These are phyloP conservation scores for Rhododendron ovatum DNA, from an alignment of 148 eudicot genomes.

Conservation along the genomic window DNA sequence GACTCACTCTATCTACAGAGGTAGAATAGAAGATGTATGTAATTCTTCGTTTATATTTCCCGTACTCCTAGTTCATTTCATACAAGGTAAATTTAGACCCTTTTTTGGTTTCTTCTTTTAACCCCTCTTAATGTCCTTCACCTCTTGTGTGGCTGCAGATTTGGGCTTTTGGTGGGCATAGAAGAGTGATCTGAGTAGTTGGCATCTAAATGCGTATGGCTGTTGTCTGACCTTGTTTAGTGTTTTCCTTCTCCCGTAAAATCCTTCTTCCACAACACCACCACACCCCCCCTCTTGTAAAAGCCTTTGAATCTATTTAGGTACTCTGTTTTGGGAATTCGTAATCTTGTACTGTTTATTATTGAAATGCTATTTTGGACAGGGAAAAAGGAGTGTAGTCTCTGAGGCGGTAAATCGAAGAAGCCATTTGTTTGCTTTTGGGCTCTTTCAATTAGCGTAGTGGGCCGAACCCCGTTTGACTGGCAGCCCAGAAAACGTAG, in stretches of 20 bases:
- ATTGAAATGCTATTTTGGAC: background rate
- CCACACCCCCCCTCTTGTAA: background rate
- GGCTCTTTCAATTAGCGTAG: too few relatives aligned
- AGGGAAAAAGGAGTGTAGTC: background rate
- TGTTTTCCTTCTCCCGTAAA: background rate
- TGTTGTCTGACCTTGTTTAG: background rate
- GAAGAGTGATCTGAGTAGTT: conserved; percentile 46
- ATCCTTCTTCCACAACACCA: background rate
- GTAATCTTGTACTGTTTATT: background rate
- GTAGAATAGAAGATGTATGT: background rate
- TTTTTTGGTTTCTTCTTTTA: conserved; percentile 2
- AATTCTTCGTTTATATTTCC: background rate
- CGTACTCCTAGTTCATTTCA: background rate
- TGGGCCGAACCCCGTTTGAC: too few relatives aligned
- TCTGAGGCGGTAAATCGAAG: background rate
- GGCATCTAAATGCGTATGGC: background rate
- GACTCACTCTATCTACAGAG: background rate
- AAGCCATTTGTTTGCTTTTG: background rate
- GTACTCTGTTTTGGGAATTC: background rate
- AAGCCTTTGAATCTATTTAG: background rate
- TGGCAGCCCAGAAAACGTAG: too few relatives aligned
- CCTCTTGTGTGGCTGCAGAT: conserved; percentile 40
- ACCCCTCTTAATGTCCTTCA: background rate
- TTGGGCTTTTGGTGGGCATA: conserved; percentile 92
- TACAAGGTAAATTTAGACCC: background rate